A percentile compares a stretch with the other conserved stretches of the same genome.
phyloP scores from a whole-genome alignment of 2,329 filamentous ascomycete genomes.

The Hansfordia pulvinata region DNA sequence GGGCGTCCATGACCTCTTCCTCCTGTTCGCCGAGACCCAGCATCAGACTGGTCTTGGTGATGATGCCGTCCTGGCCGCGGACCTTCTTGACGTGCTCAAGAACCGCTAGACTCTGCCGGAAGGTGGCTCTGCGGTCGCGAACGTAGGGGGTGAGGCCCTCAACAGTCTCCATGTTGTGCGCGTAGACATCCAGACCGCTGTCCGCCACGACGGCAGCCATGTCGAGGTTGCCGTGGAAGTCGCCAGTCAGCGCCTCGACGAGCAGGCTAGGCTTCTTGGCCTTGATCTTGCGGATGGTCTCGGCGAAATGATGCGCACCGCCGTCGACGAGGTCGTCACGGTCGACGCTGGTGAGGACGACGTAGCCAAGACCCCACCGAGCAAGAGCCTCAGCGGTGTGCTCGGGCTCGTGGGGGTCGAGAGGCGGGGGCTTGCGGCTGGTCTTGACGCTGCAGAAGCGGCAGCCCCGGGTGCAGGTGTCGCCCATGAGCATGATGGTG shows the following conservation, averaged over 20 bases:
- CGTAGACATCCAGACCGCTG: conserved; percentile 89
- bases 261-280: conserved; percentile 63
- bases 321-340: conserved; percentile 85
- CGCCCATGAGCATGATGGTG: conserved; percentile 99
- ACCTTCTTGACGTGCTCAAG: conserved; percentile 70
- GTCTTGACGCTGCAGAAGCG: conserved; percentile 98
- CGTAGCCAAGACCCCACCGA: conserved; percentile 89
- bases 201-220: conserved; percentile 76
- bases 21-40: conserved; percentile 88
- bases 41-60: conserved; percentile 99
- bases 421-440: conserved; percentile 54
- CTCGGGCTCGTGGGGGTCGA: conserved; percentile 94
- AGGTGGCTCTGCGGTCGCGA: conserved; percentile 78
- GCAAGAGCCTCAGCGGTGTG: conserved; percentile 88
- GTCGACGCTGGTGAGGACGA: conserved; percentile 88
- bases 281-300: conserved; percentile 92
- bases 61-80: conserved; percentile 52
- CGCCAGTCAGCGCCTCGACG: conserved; percentile 76
- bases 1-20: conserved; percentile 65
- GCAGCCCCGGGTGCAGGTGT: conserved; percentile 93
- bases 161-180: conserved; percentile 93
- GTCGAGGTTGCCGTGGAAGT: conserved; percentile 73
- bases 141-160: conserved; percentile 84
- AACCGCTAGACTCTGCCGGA: conserved; percentile 72
- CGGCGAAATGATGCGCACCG: conserved; percentile 78